Base-by-base conservation (phyloP, 345 rosid genomes). In the Limnanthes douglasii region DNA sequence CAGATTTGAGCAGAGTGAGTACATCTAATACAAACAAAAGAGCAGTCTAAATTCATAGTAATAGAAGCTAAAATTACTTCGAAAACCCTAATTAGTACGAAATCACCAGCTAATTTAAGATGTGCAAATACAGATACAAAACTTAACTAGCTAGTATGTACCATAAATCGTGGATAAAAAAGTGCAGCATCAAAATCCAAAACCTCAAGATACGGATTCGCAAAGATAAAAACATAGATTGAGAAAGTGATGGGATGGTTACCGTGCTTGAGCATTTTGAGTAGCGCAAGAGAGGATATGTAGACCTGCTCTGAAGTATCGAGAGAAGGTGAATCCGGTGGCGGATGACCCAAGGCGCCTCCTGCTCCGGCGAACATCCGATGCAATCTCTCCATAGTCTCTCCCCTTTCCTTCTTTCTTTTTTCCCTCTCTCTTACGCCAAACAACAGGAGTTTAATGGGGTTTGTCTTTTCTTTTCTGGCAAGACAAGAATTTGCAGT, bases 181-280 rank as follows among this genome's bases (percentile, higher is more conserved):
- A n/a, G n/a, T n/a, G n/a, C n/a, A n/a, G n/a, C n/a, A n/a, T n/a
- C n/a, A n/a, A n/a, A n/a, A n/a, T n/a, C 34, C 12, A 11, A 27
- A 31, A 22, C 8, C 11, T 35, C 3, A 9, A 15, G 28, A 38
- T 9, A n/a, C 5, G 7, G 0, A 22, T 16, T 26, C 14, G 8
- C 11, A 21, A 4, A 25, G 12, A 28, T n/a, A 3, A n/a, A n/a
- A n/a, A n/a, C n/a, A 6, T 11, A 26, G 18, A 1, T 5, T 3
- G 7, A 8, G 48, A 16, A 1, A 15, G 8, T 8, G 24, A 6
- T 1, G 10, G 18, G 36, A 37, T 13, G 6, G 8, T 36, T 59
- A 78, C 84, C 90, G 59, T 78, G 90, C 55, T 78, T 78, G 31
- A 73, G 80, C 92, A 78, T 78, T 42, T 78, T 78, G 60, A 78